These are phyloP conservation scores for Sphagnum contortum DNA, from an alignment of 225 moss, liverwort and hornwort genomes.

Conservation along the genomic window DNA sequence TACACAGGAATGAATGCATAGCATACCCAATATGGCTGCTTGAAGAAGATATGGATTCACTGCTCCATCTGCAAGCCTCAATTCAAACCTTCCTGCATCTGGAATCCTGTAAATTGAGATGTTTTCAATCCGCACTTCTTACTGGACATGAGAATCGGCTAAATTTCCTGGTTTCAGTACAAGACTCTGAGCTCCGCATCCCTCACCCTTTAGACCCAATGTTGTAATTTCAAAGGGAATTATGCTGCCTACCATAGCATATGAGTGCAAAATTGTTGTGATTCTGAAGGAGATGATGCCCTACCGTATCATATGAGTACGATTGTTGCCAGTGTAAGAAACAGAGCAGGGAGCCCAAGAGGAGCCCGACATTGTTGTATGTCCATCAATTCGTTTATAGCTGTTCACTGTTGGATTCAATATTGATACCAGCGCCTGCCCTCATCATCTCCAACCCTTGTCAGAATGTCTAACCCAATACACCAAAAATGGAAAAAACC, in stretches of 20 bases:
- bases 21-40: constrained; percentile 77
- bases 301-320: constrained; percentile 85
- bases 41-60: constrained; percentile 90
- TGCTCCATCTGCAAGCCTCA: constrained; percentile 80
- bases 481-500: too few species aligned
- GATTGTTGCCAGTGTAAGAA: constrained; percentile 85
- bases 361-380: constrained; percentile 68
- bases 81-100: constrained; percentile 73
- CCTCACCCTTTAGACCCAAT: too few species aligned
- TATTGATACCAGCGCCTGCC: constrained; percentile 61
- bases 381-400: constrained; percentile 82
- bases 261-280: not conserved
- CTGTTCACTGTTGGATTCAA: constrained; percentile 89
- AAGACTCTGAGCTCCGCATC: too few species aligned
- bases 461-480: too few species aligned
- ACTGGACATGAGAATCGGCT: not conserved
- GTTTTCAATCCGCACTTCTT: too few species aligned
- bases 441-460: not conserved
- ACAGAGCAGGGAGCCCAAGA: constrained; percentile 85
- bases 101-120: constrained; percentile 49
- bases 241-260: not conserved
- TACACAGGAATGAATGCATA: too few species aligned
- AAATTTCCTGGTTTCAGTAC: too few species aligned
- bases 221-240: too few species aligned
- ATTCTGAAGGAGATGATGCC: not conserved